Evolutionary conservation across 225 moss, liverwort and hornwort genomes (phyloP).

Genomic region (Ulota crispa): DNA sequence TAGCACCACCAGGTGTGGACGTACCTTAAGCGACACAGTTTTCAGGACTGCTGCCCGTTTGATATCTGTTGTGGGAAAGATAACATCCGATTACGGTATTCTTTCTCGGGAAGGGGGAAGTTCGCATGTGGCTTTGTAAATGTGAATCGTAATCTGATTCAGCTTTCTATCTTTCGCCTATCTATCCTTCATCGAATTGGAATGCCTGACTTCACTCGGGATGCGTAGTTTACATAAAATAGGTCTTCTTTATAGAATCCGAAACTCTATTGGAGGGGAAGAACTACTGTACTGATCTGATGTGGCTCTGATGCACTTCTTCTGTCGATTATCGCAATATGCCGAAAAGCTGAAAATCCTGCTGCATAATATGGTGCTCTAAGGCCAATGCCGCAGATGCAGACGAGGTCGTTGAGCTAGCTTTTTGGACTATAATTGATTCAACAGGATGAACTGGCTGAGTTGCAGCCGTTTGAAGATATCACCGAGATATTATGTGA

Average conservation of each 20-base stretch:
- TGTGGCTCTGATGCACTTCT: neutral
- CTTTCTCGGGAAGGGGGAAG: neutral
- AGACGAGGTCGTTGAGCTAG: slow-evolving; percentile 29
- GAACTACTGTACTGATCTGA: neutral
- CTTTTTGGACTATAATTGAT: slow-evolving; percentile 2
- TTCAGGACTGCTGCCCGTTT: slow-evolving; percentile 40
- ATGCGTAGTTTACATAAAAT: slow-evolving; percentile 20
- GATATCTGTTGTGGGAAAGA: slow-evolving; percentile 41
- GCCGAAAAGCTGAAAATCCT: slow-evolving; percentile 11
- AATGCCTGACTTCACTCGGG: slow-evolving; percentile 34
- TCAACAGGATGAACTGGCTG: slow-evolving; percentile 14
- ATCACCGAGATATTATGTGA: slow-evolving; percentile 24
- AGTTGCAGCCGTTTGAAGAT: slow-evolving; percentile 20
- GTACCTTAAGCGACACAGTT: slow-evolving; percentile 47
- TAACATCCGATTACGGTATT: slow-evolving; percentile 8
- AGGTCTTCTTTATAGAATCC: slow-evolving; percentile 12
- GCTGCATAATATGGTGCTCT: neutral
- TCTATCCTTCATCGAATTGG: slow-evolving; percentile 2
- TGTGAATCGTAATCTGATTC: slow-evolving; percentile 12
- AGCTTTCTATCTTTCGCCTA: neutral
- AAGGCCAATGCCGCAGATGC: slow-evolving; percentile 11
- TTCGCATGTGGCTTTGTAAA: neutral
- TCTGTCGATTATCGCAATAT: slow-evolving; percentile 18
- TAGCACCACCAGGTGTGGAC: slow-evolving; percentile 36
- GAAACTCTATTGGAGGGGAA: neutral